Percentiles rank a stretch among this genome's conserved stretches.
These are phyloP conservation scores for Suhomyces sp. DNA, from an alignment of 805 yeast species.

Conservation along the genomic window DNA sequence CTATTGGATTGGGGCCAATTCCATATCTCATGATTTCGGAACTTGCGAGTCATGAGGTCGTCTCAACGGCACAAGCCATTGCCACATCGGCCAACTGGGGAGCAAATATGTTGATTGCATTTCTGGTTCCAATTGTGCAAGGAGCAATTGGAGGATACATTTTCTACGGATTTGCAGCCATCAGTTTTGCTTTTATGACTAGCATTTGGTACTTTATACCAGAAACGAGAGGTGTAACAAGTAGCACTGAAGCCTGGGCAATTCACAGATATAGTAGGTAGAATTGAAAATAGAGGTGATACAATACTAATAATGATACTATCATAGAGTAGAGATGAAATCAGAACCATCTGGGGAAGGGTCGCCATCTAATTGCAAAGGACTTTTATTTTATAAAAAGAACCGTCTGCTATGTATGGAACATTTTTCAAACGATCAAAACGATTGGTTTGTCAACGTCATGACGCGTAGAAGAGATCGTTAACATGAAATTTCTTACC, in stretches of 20 bases:
- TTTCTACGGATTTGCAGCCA: constrained; percentile 27
- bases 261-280: neutral
- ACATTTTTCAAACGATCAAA: no score
- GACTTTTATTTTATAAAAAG: no score
- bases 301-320: no score
- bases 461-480: no score
- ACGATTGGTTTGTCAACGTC: no score
- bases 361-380: no score
- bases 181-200: constrained; percentile 19
- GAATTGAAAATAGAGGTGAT: no score
- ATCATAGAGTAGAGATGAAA: no score
- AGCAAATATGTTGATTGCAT: constrained; percentile 33
- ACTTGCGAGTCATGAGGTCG: constrained; percentile 31
- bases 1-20: constrained; percentile 38
- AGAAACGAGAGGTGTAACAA: constrained; percentile 28
- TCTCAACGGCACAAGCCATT: constrained; percentile 34
- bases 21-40: constrained; percentile 41
- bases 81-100: constrained; percentile 38
- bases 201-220: constrained; percentile 27
- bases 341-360: no score
- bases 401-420: no score
- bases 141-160: constrained; percentile 25
- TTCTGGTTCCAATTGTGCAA: constrained; percentile 29
- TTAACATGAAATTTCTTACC: no score
- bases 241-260: constrained; percentile 4